Evolutionary conservation across 331 rosid species (phyloP).

Genomic region (Rhamnella rubrinervis): DNA sequence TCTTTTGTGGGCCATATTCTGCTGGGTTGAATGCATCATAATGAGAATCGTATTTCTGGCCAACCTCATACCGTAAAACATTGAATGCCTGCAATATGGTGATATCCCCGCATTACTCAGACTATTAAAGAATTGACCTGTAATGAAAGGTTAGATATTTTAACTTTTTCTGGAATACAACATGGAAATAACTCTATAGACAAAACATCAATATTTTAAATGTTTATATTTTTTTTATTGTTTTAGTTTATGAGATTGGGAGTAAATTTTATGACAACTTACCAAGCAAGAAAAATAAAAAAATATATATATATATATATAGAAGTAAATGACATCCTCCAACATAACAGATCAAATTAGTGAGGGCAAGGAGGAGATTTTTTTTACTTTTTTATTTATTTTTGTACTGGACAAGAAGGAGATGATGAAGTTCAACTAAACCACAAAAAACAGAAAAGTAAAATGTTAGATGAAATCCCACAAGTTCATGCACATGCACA

Average conservation of each 20-base stretch:
- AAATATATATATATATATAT: too few relatives aligned
- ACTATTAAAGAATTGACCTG: slow-evolving; percentile 40
- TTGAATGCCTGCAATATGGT: slow-evolving; percentile 80
- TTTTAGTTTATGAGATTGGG: neutral
- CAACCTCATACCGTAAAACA: slow-evolving; percentile 70
- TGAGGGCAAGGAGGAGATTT: too few relatives aligned
- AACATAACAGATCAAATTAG: too few relatives aligned
- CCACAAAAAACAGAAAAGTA: neutral
- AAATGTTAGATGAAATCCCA: too few relatives aligned
- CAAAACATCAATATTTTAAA: neutral
- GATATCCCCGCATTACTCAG: slow-evolving; percentile 32
- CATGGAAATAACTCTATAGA: neutral
- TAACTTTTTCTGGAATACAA: neutral
- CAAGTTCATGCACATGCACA: too few relatives aligned
- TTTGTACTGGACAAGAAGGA: neutral
- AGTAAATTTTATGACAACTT: too few relatives aligned
- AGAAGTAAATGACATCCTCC: too few relatives aligned
- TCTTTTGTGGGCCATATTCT: slow-evolving; percentile 64
- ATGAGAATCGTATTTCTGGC: slow-evolving; percentile 78
- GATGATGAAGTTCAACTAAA: neutral
- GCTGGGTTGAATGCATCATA: slow-evolving; percentile 60
- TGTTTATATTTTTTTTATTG: neutral
- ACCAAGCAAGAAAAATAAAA: too few relatives aligned
- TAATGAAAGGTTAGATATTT: slow-evolving; percentile 40
- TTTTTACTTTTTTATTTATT: too few relatives aligned